Conservation (phyloP, 1,284 basidiomycete genomes). For the Neonothopanus nambi region DNA sequence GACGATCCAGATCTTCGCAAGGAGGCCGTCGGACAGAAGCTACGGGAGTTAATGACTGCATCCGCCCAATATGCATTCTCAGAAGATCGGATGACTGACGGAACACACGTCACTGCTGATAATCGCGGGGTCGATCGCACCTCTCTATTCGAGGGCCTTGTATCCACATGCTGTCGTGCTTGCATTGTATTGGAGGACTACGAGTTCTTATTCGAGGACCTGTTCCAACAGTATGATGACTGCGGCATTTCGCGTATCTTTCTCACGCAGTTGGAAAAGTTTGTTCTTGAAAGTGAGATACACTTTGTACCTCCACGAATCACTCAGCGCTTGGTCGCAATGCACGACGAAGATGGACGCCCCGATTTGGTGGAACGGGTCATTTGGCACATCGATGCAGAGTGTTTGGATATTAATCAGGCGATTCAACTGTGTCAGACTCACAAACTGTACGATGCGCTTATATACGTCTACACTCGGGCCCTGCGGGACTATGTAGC, state of each 20-base stretch:
- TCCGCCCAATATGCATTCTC: conserved; percentile 92
- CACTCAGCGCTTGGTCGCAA: conserved; percentile 80
- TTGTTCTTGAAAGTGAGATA: conserved; percentile 78
- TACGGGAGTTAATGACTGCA: conserved; percentile 84
- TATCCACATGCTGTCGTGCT: conserved; percentile 79
- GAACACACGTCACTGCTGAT: conserved; percentile 79
- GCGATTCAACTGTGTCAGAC: conserved; percentile 84
- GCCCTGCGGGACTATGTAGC: conserved; percentile 88
- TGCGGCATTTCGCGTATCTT: conserved; percentile 89
- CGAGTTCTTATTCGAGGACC: conserved; percentile 89
- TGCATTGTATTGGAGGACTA: conserved; percentile 81
- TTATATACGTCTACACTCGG: conserved; percentile 92
- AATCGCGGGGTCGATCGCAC: conserved; percentile 93
- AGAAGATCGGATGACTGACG: conserved; percentile 90
- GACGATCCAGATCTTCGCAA: conserved; percentile 58
- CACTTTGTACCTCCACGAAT: conserved; percentile 82
- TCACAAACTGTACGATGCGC: conserved; percentile 87
- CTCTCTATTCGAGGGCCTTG: conserved; percentile 85
- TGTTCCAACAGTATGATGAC: conserved; percentile 89
- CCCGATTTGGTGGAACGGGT: conserved; percentile 83
- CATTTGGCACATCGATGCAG: conserved; percentile 95
- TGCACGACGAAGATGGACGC: conserved; percentile 74
- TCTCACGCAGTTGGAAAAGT: conserved; percentile 80
- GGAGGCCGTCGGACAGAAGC: conserved; percentile 71
- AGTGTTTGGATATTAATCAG: conserved; percentile 92